Evolutionary conservation across 176 grass and related monocot species (phyloP).

Genomic region (Hsuehochloa calcarea): DNA sequence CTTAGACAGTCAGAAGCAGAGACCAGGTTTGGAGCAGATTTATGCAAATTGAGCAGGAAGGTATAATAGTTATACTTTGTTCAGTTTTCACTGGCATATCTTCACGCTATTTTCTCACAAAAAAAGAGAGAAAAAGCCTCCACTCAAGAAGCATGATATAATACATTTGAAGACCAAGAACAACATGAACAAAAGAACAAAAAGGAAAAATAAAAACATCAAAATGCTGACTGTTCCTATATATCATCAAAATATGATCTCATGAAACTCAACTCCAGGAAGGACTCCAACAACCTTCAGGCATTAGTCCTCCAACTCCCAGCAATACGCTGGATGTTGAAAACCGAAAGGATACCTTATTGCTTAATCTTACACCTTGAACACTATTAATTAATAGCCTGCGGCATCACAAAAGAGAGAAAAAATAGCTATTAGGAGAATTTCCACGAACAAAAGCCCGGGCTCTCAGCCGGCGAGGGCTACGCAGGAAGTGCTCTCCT

Average conservation of each 20-base stretch:
- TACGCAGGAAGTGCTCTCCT: conserved; percentile 52
- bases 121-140: background rate
- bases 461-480: conserved; percentile 38
- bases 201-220: background rate
- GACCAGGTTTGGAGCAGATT: conserved; percentile 6
- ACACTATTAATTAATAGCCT: conserved; percentile 39
- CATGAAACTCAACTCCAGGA: conserved; percentile 50
- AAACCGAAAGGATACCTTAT: conserved; percentile 44
- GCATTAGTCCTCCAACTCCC: conserved; percentile 39
- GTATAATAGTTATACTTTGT: conserved; percentile 17
- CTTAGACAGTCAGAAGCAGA: background rate
- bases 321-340: conserved; percentile 46
- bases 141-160: conserved; percentile 22
- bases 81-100: conserved; percentile 38
- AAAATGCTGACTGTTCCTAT: conserved; percentile 31
- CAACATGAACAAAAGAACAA: background rate
- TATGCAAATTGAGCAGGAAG: background rate
- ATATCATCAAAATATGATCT: conserved; percentile 34
- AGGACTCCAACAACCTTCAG: conserved; percentile 45
- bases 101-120: conserved; percentile 27
- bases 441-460: conserved; percentile 20
- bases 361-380: conserved; percentile 33
- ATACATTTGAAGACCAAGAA: conserved; percentile 18
- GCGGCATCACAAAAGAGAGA: conserved; percentile 26
- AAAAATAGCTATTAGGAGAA: conserved; percentile 33